Percentiles rank a stretch among this genome's conserved stretches.
Evolutionary conservation across 2,329 filamentous ascomycete species (phyloP).

Genomic region (Iodosphaeria phyllophila): DNA sequence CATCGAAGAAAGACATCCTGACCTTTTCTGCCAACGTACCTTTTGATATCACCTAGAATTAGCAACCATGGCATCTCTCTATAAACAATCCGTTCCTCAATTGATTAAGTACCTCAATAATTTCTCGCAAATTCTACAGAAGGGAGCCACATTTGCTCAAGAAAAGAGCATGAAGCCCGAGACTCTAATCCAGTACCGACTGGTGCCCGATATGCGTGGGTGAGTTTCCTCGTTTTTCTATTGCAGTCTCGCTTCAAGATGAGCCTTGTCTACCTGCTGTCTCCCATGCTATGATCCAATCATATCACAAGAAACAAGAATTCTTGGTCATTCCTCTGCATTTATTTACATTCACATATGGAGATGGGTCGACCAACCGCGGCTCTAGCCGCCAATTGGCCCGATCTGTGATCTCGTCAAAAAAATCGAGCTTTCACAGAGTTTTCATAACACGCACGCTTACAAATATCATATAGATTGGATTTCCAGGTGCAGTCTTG

Average conservation of each 20-base stretch:
- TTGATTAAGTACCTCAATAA: slow-evolving; percentile 4
- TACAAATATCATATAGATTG: slow-evolving; percentile 3
- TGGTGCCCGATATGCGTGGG: slow-evolving; percentile 4
- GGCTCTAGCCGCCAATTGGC: background rate
- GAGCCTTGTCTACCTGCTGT: too few relatives aligned
- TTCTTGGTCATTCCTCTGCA: background rate
- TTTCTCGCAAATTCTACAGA: slow-evolving; percentile 3
- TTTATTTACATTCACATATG: background rate
- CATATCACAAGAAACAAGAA: too few relatives aligned
- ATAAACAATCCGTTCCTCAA: slow-evolving; percentile 6
- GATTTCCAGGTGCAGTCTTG: slow-evolving; percentile 4
- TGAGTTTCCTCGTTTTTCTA: slow-evolving; percentile 1
- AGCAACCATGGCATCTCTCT: slow-evolving; percentile 4
- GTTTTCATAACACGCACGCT: too few relatives aligned
- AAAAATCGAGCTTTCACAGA: too few relatives aligned
- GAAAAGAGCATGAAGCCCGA: slow-evolving; percentile 5
- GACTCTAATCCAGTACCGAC: slow-evolving; percentile 3
- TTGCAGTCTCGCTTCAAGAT: background rate
- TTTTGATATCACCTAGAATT: too few relatives aligned
- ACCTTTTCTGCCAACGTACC: background rate
- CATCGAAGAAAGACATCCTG: background rate
- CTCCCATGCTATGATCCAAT: too few relatives aligned
- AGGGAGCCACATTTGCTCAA: slow-evolving; percentile 2
- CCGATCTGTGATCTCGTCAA: too few relatives aligned
- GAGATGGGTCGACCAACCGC: background rate